phyloP scores from a whole-genome alignment of 371 early-diverging fungal species.

The Saksenaea vasiformis region DNA sequence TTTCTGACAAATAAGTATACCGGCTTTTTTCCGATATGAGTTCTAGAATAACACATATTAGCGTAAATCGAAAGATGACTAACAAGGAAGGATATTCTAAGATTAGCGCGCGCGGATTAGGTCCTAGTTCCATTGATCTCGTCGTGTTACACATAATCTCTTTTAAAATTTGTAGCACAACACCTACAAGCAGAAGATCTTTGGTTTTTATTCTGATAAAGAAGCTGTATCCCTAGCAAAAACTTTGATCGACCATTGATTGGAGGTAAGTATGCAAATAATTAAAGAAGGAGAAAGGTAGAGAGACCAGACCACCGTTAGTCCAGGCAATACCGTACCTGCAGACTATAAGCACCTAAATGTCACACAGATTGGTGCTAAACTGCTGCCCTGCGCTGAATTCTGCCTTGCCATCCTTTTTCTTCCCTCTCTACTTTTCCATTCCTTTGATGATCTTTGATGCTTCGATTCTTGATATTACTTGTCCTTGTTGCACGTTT shows the following conservation, averaged over 20 bases:
- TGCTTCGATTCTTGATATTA: not conserved
- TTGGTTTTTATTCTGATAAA: not conserved
- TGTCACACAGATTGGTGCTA: conserved; percentile 1
- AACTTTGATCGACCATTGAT: not conserved
- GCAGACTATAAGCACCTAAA: not conserved
- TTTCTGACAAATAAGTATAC: not conserved
- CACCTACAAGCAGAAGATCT: not conserved
- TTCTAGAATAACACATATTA: not conserved
- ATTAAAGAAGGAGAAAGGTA: not conserved
- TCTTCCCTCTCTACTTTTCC: not conserved
- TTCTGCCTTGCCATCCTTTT: not conserved
- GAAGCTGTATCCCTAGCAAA: not conserved
- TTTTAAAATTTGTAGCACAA: not conserved
- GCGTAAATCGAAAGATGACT: not conserved
- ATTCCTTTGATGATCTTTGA: not conserved
- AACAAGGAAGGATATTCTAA: not conserved
- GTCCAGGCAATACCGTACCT: not conserved
- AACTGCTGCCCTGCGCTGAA: not conserved
- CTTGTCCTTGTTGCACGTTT: not conserved
- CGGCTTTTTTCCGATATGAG: not conserved
- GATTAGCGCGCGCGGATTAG: not conserved
- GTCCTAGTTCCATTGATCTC: not conserved
- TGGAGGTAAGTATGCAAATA: not conserved
- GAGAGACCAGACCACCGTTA: not conserved
- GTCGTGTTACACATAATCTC: conserved; percentile 4